Conservation (phyloP, 805 yeast species). For the Monosporozyma solicola region DNA sequence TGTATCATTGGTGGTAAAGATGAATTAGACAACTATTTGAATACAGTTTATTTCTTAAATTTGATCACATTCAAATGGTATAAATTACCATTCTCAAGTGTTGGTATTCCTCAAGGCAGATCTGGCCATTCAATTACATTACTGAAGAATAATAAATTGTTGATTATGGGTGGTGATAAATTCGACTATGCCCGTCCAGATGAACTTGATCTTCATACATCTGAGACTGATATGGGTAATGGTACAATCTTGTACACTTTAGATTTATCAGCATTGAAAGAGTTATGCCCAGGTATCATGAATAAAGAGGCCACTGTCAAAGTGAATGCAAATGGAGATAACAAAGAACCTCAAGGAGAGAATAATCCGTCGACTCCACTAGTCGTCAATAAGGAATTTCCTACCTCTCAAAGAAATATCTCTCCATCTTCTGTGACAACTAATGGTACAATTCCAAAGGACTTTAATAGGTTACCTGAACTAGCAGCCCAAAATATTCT, state of each 20-base stretch:
- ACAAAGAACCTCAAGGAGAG: background rate
- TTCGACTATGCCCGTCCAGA: slow-evolving; percentile 51
- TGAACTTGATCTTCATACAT: slow-evolving; percentile 43
- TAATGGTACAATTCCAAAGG: slow-evolving; percentile 2
- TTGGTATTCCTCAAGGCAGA: slow-evolving; percentile 64
- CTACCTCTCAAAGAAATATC: background rate
- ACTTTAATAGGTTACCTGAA: slow-evolving; percentile 3
- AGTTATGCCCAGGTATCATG: slow-evolving; percentile 32
- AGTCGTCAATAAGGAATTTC: background rate
- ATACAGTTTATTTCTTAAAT: slow-evolving; percentile 66
- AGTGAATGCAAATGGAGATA: background rate
- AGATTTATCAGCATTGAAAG: slow-evolving; percentile 37
- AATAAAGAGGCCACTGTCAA: slow-evolving; percentile 6
- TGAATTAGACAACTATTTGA: slow-evolving; percentile 56
- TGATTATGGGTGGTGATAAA: slow-evolving; percentile 90
- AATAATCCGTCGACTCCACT: slow-evolving; percentile 15
- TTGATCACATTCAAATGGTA: slow-evolving; percentile 66
- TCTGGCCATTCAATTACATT: slow-evolving; percentile 86
- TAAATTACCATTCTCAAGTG: slow-evolving; percentile 38
- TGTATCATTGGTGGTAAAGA: slow-evolving; percentile 88
- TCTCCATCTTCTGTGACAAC: background rate
- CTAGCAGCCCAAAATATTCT: slow-evolving; percentile 17
- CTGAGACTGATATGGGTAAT: slow-evolving; percentile 42
- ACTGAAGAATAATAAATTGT: slow-evolving; percentile 53
- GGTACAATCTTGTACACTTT: slow-evolving; percentile 58